Percentiles rank a stretch among this genome's conserved stretches.
Conservation (phyloP, 306 rosid species). For the Astragalus membranaceus region DNA sequence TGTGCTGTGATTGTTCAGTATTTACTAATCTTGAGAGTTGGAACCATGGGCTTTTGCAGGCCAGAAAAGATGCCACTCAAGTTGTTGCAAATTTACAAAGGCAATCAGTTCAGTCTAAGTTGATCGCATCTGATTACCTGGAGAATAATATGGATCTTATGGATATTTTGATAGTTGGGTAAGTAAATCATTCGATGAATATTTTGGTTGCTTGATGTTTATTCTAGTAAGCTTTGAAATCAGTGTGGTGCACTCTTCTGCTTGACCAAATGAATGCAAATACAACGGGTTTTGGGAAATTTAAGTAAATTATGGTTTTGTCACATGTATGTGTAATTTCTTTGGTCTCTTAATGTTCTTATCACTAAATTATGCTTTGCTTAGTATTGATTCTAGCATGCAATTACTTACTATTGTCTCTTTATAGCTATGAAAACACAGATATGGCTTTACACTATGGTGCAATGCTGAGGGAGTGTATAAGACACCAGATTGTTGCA, state of each 20-base stretch:
- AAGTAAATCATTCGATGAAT: conserved; percentile 20
- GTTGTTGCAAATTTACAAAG: conserved; percentile 97
- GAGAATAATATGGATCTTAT: conserved; percentile 75
- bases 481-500: conserved; percentile 97
- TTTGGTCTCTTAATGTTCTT: neutral
- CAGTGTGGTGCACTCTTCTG: neutral
- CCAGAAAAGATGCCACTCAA: conserved; percentile 95
- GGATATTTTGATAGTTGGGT: conserved; percentile 84
- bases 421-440: conserved; percentile 65
- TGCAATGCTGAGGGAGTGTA: conserved; percentile 97
- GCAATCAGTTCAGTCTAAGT: conserved; percentile 83
- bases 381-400: neutral
- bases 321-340: neutral
- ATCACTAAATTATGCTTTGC: conserved; percentile 5
- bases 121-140: conserved; percentile 97
- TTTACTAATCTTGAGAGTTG: conserved; percentile 22
- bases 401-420: conserved; percentile 7
- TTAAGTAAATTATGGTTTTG: neutral
- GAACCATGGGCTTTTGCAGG: conserved; percentile 39
- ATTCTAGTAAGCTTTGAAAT: conserved; percentile 13
- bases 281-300: neutral
- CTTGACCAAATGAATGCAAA: conserved; percentile 14
- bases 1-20: neutral
- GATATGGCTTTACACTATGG: conserved; percentile 98
- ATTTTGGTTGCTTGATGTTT: conserved; percentile 2